Evolutionary conservation across 495 filamentous ascomycete species (phyloP).

Genomic region (Penicillium maclennaniae): DNA sequence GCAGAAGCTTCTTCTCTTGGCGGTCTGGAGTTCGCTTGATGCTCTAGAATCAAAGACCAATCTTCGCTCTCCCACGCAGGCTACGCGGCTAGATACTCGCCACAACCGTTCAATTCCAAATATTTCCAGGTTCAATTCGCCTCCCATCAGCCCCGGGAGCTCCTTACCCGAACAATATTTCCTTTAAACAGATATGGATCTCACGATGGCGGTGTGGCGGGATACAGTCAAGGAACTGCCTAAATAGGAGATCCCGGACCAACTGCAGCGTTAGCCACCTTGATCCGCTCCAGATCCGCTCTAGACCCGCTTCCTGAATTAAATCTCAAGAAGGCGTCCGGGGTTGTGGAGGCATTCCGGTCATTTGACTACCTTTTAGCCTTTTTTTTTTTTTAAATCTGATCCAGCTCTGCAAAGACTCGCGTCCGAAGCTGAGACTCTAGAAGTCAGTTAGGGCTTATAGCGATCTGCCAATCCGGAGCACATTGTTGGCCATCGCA

Average conservation of each 20-base stretch:
- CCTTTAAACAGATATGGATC: neutral
- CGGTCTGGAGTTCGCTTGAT: neutral
- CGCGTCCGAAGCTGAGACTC: too few relatives aligned
- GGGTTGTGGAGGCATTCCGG: neutral
- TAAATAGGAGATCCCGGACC: conserved; percentile 17
- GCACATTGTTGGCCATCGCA: neutral
- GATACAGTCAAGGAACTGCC: conserved; percentile 8
- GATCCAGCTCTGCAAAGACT: too few relatives aligned
- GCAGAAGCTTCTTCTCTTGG: conserved; percentile 9
- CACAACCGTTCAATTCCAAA: neutral
- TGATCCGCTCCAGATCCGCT: neutral
- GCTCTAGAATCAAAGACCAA: neutral
- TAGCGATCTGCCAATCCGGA: neutral
- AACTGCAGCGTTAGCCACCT: neutral
- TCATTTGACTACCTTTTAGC: conserved; percentile 4
- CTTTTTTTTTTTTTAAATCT: too few relatives aligned
- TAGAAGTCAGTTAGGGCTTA: too few relatives aligned
- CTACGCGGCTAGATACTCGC: neutral
- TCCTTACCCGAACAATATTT: neutral
- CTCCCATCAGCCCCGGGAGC: neutral
- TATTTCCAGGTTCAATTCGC: neutral
- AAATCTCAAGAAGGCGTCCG: too few relatives aligned
- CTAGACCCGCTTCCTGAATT: too few relatives aligned
- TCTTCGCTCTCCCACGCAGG: neutral
- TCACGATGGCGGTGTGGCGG: conserved; percentile 7